Conservation (phyloP, 2,329 filamentous ascomycete genomes). For the Talaromyces amestolkiae region DNA sequence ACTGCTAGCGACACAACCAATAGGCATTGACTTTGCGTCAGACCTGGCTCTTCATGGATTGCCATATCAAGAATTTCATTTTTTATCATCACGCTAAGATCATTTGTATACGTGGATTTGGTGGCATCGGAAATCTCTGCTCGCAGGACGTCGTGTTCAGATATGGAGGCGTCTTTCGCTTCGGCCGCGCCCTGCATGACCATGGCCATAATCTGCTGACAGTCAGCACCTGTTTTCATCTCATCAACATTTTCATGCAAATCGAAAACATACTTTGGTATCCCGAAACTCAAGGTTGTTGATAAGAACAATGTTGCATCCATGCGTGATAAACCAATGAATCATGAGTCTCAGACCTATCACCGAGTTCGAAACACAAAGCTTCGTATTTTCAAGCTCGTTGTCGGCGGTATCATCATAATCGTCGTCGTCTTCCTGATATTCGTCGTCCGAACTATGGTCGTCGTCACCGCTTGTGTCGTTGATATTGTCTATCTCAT, state of each 20-base stretch:
- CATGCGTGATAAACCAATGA: conserved; percentile 53
- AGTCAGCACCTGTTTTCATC: not conserved
- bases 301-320: conserved; percentile 62
- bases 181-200: not conserved
- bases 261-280: conserved; percentile 52
- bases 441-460: not conserved
- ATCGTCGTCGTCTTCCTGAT: not conserved
- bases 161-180: not conserved
- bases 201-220: conserved; percentile 9
- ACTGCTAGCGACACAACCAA: not conserved
- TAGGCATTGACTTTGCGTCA: conserved; percentile 7
- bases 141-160: not conserved
- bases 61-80: not conserved
- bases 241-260: not conserved
- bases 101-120: not conserved
- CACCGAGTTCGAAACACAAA: not conserved
- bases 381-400: not conserved
- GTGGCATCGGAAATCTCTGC: not conserved
- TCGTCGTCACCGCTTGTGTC: not conserved
- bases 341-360: conserved; percentile 48
- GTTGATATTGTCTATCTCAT: not conserved
- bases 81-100: not conserved
- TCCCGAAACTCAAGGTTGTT: conserved; percentile 63
- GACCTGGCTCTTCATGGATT: not conserved
- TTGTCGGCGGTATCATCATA: not conserved